These are phyloP conservation scores for Macrolepiota albuminosa DNA, from an alignment of 768 basidiomycete species.

Conservation along the genomic window DNA sequence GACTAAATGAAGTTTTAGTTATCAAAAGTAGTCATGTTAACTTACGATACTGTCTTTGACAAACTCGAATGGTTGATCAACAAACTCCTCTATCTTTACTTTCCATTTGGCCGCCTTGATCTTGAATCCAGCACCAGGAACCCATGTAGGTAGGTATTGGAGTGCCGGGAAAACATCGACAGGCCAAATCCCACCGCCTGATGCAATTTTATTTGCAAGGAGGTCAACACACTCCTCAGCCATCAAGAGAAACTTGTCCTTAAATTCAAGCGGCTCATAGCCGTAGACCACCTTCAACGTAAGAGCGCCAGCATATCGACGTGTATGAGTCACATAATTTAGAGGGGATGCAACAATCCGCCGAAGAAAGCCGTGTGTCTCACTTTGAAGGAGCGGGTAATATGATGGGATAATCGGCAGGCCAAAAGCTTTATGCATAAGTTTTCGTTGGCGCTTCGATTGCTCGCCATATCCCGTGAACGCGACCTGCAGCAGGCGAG, in stretches of 20 bases:
- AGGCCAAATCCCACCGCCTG: conserved; percentile 44
- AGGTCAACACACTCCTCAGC: conserved; percentile 40
- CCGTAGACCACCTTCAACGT: conserved; percentile 61
- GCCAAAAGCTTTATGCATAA: conserved; percentile 63
- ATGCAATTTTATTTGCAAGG: conserved; percentile 36
- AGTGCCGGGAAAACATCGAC: conserved; percentile 46
- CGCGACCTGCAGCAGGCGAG: conserved; percentile 36
- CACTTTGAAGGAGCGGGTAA: conserved; percentile 50
- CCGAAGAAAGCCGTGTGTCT: conserved; percentile 54
- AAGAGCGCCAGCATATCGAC: conserved; percentile 55
- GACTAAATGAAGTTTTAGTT: neutral
- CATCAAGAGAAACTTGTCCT: conserved; percentile 34
- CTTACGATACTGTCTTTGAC: conserved; percentile 55
- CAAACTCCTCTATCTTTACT: conserved; percentile 57
- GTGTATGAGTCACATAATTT: conserved; percentile 30
- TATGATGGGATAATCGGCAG: conserved; percentile 48
- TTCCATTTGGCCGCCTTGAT: conserved; percentile 58
- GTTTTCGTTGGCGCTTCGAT: conserved; percentile 58
- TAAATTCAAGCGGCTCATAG: conserved; percentile 35
- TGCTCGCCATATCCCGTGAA: conserved; percentile 65
- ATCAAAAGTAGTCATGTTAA: neutral
- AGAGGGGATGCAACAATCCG: conserved; percentile 44
- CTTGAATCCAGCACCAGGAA: conserved; percentile 66
- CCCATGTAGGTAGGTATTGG: conserved; percentile 56
- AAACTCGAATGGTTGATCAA: conserved; percentile 57